Percentiles rank a stretch among this genome's conserved stretches.
These are phyloP conservation scores for Mayamaea pseudoterrestris DNA, from an alignment of 108 stramenopile genomes.

Conservation along the genomic window DNA sequence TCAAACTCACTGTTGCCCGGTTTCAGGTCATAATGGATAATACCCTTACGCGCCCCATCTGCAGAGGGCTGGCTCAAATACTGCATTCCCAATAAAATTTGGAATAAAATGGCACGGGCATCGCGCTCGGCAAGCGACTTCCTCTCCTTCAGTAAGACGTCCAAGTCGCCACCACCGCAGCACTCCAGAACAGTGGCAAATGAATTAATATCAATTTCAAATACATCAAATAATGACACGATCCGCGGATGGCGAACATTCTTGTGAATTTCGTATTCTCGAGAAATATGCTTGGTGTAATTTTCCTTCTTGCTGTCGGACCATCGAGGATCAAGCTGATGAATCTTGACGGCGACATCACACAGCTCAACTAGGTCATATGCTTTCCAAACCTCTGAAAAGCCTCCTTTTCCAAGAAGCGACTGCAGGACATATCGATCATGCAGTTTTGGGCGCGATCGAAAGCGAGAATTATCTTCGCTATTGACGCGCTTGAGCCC, in stretches of 20 bases:
- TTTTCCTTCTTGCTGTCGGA: constrained; percentile 88
- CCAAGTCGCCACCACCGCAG: constrained; percentile 91
- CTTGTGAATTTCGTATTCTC: constrained; percentile 96
- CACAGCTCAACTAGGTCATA: constrained; percentile 73
- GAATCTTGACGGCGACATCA: constrained; percentile 97
- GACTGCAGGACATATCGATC: constrained; percentile 85
- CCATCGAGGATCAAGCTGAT: constrained; percentile 93
- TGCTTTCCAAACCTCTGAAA: constrained; percentile 97
- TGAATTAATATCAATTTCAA: constrained; percentile 93
- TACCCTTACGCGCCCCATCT: constrained; percentile 73
- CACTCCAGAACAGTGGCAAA: constrained; percentile 97
- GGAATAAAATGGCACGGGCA: constrained; percentile 85
- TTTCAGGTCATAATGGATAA: constrained; percentile 99
- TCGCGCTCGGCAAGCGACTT: constrained; percentile 81
- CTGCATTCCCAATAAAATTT: constrained; percentile 88
- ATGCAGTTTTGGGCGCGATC: constrained; percentile 58
- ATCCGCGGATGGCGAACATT: constrained; percentile 94
- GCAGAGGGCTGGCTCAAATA: constrained; percentile 85
- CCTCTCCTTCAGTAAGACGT: constrained; percentile 72
- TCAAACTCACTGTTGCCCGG: constrained; percentile 51
- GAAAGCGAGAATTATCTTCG: constrained; percentile 74
- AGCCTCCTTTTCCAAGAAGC: constrained; percentile 94
- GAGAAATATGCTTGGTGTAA: constrained; percentile 95
- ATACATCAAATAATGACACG: constrained; percentile 92
- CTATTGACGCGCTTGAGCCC: constrained; percentile 65